Conservation (phyloP, 108 stramenopile genomes). For the Skeletonema marinoi region DNA sequence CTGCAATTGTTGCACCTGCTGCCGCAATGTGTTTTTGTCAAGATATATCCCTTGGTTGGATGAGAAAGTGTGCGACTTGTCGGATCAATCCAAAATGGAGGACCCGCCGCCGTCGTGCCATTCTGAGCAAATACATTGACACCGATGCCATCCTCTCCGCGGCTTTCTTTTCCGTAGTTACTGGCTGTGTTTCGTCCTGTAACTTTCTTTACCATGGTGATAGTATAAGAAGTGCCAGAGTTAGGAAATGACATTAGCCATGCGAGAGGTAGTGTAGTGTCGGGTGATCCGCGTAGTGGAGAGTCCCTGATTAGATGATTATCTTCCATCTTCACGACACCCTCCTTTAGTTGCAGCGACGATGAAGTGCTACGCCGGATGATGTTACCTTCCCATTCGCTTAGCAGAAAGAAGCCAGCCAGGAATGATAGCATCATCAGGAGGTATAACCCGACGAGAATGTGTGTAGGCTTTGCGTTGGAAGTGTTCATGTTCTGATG, state of each 20-base stretch:
- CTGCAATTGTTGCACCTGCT: conserved; percentile 49
- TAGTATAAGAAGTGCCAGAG: conserved; percentile 77
- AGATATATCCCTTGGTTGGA: conserved; percentile 42
- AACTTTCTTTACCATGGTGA: conserved; percentile 53
- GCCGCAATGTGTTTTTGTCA: conserved; percentile 84
- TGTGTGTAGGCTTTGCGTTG: not conserved
- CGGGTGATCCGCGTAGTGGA: not conserved
- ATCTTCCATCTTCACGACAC: not conserved
- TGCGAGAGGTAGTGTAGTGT: conserved; percentile 15
- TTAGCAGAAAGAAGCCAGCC: not conserved
- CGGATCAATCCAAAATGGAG: conserved; percentile 28
- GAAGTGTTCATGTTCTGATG: not conserved
- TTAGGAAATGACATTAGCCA: conserved; percentile 77
- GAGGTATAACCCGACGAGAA: not conserved
- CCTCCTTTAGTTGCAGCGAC: not conserved
- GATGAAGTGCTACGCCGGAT: not conserved
- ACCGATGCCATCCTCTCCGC: conserved; percentile 19
- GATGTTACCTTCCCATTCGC: not conserved
- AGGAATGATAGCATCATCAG: not conserved
- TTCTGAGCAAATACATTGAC: conserved; percentile 8
- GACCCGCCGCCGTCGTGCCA: not conserved
- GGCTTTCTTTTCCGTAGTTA: conserved; percentile 65
- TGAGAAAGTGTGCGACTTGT: not conserved
- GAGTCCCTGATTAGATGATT: not conserved
- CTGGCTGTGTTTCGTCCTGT: conserved; percentile 60